Evolutionary conservation across 2,329 filamentous ascomycete species (phyloP), one percentile per base, ranked within the genome.

Genomic region (Aspergillus caelatus): DNA sequence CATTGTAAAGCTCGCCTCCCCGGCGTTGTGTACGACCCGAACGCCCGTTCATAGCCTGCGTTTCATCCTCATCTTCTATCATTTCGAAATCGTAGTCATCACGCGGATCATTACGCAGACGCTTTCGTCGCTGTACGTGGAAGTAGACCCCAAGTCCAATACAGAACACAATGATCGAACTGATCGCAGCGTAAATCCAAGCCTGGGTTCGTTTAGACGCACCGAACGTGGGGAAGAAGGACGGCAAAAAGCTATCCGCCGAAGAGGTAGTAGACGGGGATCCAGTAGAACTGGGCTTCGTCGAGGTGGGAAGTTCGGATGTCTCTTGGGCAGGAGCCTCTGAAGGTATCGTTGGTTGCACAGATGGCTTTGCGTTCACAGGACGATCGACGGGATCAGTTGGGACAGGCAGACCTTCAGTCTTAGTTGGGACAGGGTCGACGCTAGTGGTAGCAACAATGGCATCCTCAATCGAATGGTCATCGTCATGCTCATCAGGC

Each of bases 51-150:
- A 74, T 70, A 12, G 75, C 71, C 62, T 73, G 72, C 60, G 70
- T 68, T 19, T 85, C 83, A 70, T 96, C 93, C 23, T 93, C 91
- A 61, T 94, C 91, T 71, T 95, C 90, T 55, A 99, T 85, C 66
- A 97, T 89, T 79, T 97, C 94, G 70, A 99, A 99, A 71, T 97
- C 94, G 78, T 97, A 98, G 75, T 90, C 89, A 72, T 94, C 91
- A 57, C 91, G 88, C 4, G 89, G 85, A 76, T 88, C 88, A 78
- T 91, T 93, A 69, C 88, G 88, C 30, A 92, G 85, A 46, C 91
- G 88, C 75, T 89, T 91, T 62, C 91, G 89, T 32, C 93, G 89
- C 50, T 93, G 91, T 62, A 94, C 81, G 78, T 87, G 92, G 70
- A 96, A 86, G 82, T 94, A 97, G 50, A 89, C 83, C n/a, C 88